These are phyloP conservation scores for Capsicum chinense DNA, from an alignment of 257 asterid species.

Conservation along the genomic window DNA sequence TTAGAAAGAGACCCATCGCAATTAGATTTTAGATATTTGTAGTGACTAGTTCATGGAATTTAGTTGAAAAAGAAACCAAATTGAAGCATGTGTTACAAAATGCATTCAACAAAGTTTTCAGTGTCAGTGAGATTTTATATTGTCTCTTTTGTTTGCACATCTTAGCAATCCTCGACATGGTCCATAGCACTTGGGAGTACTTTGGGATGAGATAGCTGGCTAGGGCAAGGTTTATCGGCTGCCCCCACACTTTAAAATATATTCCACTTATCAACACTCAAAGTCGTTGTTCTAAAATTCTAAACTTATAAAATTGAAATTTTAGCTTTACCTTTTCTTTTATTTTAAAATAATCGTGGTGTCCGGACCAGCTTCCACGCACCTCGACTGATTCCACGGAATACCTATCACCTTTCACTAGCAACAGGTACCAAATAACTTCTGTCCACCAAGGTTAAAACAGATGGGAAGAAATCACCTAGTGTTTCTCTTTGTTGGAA, in stretches of 20 bases:
- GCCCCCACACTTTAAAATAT: not conserved
- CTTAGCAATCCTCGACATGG: constrained; percentile 9
- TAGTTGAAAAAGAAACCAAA: not conserved
- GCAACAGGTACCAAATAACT: no score
- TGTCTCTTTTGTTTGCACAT: not conserved
- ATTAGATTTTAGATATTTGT: not conserved
- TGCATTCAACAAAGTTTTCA: not conserved
- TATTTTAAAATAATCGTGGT: no score
- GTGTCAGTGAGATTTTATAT: not conserved
- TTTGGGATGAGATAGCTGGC: constrained; percentile 11
- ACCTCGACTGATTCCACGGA: no score
- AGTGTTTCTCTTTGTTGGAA: no score
- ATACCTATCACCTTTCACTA: no score
- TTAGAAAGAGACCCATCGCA: not conserved
- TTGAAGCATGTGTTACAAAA: not conserved
- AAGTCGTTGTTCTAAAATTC: no score
- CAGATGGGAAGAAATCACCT: no score
- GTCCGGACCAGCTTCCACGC: no score
- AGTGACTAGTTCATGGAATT: not conserved
- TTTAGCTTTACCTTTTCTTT: no score
- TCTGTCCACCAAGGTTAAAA: no score
- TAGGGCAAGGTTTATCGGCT: not conserved
- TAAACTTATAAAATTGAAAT: no score
- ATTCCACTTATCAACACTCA: not conserved
- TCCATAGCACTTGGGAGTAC: not conserved